phyloP scores from a whole-genome alignment of 2,329 filamentous ascomycete species.

The Cladosporium phlei region DNA sequence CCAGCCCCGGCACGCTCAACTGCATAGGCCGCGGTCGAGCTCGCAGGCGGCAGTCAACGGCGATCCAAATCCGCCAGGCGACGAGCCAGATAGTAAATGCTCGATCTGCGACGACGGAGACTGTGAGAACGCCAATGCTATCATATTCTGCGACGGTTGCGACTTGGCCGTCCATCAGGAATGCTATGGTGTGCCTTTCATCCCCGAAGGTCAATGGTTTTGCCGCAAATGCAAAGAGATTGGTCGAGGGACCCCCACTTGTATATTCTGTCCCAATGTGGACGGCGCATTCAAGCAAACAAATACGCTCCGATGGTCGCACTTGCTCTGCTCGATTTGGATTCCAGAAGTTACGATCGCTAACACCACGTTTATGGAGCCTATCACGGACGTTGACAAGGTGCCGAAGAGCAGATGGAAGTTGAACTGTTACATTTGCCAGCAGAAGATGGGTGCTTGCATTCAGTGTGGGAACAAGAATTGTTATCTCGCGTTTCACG shows the following conservation, averaged over 20 bases:
- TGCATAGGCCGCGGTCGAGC: slow-evolving; percentile 84
- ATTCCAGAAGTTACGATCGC: slow-evolving; percentile 94
- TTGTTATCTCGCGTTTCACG: slow-evolving; percentile 95
- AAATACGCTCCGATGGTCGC: slow-evolving; percentile 92
- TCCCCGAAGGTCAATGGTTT: slow-evolving; percentile 96
- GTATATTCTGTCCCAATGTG: slow-evolving; percentile 96
- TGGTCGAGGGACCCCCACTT: slow-evolving; percentile 85
- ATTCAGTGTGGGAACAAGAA: slow-evolving; percentile 98
- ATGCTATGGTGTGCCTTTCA: slow-evolving; percentile 97
- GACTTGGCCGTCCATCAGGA: slow-evolving; percentile 97
- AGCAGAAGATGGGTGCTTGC: slow-evolving; percentile 95
- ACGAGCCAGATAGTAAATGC: slow-evolving; percentile 96
- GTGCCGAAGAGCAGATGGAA: slow-evolving; percentile 91
- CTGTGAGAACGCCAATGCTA: slow-evolving; percentile 97
- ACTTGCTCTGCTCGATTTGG: slow-evolving; percentile 95
- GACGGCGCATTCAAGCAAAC: slow-evolving; percentile 99
- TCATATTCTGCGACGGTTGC: slow-evolving; percentile 97
- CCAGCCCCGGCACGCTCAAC: slow-evolving; percentile 93
- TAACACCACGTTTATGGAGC: slow-evolving; percentile 97
- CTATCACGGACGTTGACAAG: slow-evolving; percentile 95
- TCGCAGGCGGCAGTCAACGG: slow-evolving; percentile 94
- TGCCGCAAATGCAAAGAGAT: slow-evolving; percentile 96
- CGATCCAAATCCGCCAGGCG: slow-evolving; percentile 71
- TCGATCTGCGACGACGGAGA: slow-evolving; percentile 98
- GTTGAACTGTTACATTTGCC: slow-evolving; percentile 85